A percentile compares a stretch with the other conserved stretches of the same genome.
Evolutionary conservation across 768 basidiomycete genomes (phyloP).

Genomic region (Suillus weaverae): DNA sequence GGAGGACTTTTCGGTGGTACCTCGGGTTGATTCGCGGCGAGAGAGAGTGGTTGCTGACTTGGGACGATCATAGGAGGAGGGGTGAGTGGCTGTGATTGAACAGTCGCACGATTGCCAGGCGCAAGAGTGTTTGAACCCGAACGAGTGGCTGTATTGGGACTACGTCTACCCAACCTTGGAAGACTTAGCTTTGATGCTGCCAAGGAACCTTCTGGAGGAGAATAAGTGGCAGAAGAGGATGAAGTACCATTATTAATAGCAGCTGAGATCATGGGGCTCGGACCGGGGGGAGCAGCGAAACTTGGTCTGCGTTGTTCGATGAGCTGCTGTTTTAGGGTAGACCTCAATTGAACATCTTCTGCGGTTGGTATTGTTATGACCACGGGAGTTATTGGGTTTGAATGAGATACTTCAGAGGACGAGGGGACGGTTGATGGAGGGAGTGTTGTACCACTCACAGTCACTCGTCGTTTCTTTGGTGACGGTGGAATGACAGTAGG

Average conservation of each 20-base stretch:
- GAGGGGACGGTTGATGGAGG: constrained; percentile 49
- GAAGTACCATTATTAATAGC: constrained; percentile 14
- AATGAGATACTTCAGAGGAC: constrained; percentile 41
- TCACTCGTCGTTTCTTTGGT: constrained; percentile 69
- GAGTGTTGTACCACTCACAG: constrained; percentile 57
- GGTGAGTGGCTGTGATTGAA: constrained; percentile 23
- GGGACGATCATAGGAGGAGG: constrained; percentile 27
- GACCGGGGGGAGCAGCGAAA: constrained; percentile 34
- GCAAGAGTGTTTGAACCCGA: constrained; percentile 26
- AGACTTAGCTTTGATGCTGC: constrained; percentile 27
- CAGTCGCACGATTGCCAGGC: constrained; percentile 26
- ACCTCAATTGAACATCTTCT: constrained; percentile 59
- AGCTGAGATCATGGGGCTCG: constrained; percentile 32
- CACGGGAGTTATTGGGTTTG: constrained; percentile 65
- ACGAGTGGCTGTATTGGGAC: constrained; percentile 35
- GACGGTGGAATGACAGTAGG: constrained; percentile 42
- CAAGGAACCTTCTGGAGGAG: constrained; percentile 26
- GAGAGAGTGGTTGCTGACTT: constrained; percentile 20
- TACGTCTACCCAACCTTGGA: constrained; percentile 37
- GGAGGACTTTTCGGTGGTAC: constrained; percentile 18
- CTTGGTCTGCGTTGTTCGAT: constrained; percentile 72
- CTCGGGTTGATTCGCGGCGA: constrained; percentile 24
- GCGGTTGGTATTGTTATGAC: constrained; percentile 60
- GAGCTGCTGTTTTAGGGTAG: constrained; percentile 69
- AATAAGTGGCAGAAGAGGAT: constrained; percentile 27